These are phyloP conservation scores for Microcyclospora pomicola DNA, from an alignment of 2,329 filamentous ascomycete species.

Conservation along the genomic window DNA sequence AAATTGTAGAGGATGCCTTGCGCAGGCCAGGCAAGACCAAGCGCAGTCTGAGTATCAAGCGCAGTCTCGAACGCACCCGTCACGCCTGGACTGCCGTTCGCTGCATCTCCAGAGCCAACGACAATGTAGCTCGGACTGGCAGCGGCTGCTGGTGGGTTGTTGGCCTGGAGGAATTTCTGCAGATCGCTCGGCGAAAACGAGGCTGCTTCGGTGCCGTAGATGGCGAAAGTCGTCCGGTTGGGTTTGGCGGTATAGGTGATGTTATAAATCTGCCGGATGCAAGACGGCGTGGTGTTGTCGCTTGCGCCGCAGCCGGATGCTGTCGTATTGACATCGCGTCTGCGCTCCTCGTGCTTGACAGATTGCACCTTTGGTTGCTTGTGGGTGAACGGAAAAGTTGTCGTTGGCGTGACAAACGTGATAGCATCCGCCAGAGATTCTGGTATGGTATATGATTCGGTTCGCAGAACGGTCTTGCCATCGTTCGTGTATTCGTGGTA, in stretches of 20 bases:
- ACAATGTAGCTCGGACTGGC: conserved; percentile 8
- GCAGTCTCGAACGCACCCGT: conserved; percentile 13
- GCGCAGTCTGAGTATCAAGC: conserved; percentile 9
- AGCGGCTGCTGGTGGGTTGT: conserved; percentile 10
- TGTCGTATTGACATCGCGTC: not conserved
- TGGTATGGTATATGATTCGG: conserved; percentile 9
- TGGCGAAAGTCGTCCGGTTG: conserved; percentile 12
- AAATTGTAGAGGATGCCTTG: conserved; percentile 12
- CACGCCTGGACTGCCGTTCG: conserved; percentile 4
- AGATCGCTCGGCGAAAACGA: conserved; percentile 9
- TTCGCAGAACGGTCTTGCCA: conserved; percentile 5
- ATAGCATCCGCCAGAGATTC: conserved; percentile 5
- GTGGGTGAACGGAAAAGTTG: conserved; percentile 6
- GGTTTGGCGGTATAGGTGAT: conserved; percentile 12
- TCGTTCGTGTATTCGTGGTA: conserved; percentile 11
- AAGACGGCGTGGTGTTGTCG: conserved; percentile 9
- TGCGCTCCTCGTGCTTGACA: not conserved
- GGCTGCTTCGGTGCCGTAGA: conserved; percentile 15
- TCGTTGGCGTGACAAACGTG: conserved; percentile 12
- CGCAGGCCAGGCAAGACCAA: conserved; percentile 12
- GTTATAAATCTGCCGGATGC: conserved; percentile 12
- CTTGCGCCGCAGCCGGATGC: conserved; percentile 5
- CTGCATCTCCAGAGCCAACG: conserved; percentile 9
- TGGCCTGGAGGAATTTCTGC: conserved; percentile 9
- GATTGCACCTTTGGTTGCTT: not conserved